Base-by-base conservation (phyloP, 441 rosid species). In the Populus tomentosa region DNA sequence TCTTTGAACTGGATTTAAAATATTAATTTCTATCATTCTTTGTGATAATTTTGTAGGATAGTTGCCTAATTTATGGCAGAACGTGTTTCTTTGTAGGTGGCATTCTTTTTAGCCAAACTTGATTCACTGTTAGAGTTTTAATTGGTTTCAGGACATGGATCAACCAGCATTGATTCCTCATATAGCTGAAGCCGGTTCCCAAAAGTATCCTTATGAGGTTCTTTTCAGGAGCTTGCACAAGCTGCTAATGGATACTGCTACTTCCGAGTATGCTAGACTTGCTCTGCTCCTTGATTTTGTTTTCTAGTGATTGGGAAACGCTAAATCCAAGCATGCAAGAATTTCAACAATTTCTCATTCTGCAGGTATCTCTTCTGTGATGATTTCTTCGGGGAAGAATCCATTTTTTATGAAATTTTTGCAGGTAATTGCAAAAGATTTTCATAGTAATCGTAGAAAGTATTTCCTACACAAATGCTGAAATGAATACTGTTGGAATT, bases 131-230 rank as follows among this genome's bases (percentile, higher is more conserved):
- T 84, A 75, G 16, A 67, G n/a, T 77, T 77, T 63, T 38, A 78
- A 36, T 74, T 85, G 73, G 23, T 80, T 84, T 86, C 86, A 97
- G 99, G 99, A 97, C 81, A 94, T 94, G 77, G 98, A 94, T 82
- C 99, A 94, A 83, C 97, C 99, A 72, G 95, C 98, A 79, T 78
- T 97, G 87, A 97, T 97, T 87, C 99, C 98, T 10, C 99, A 97
- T 85, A 97, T 97, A 84, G 98, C 98, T 73, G 98, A 97, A 90
- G 99, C 99, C 65, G 94, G 91, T 89, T 86, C 94, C 76, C 86
- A 85, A 82, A 97, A 94, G 85, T 94, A 94, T 87, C 98, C 98
- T 32, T 92, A 97, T 67, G 99, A 97, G 89, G 98, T 94, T 81
- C 97, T 97, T 81, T 97, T 97, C 85, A 87, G 98, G 89, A 94